These are phyloP conservation scores for Podila horticola DNA, from an alignment of 192 early-diverging fungal genomes.

Conservation along the genomic window DNA sequence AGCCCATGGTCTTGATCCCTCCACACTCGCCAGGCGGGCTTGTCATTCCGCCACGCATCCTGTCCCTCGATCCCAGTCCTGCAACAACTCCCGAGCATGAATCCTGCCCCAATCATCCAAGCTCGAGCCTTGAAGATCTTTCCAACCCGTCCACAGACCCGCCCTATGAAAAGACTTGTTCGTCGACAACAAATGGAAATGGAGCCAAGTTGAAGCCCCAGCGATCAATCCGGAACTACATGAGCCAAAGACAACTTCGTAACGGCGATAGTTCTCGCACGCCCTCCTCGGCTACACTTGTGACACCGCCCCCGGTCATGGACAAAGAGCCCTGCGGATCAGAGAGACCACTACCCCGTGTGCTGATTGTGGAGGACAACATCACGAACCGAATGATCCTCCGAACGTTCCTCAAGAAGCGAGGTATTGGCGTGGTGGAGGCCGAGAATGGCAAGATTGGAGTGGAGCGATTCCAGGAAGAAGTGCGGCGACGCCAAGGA, in stretches of 20 bases:
- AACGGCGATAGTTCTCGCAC: background rate
- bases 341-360: constrained; percentile 14
- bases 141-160: background rate
- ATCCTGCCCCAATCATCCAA: constrained; percentile 1
- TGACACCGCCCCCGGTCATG: background rate
- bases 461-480: constrained; percentile 52
- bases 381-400: constrained; percentile 57
- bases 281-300: background rate
- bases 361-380: constrained; percentile 59
- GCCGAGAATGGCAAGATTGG: constrained; percentile 58
- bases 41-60: constrained; percentile 24
- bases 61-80: constrained; percentile 9
- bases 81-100: constrained; percentile 24
- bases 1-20: constrained; percentile 16
- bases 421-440: constrained; percentile 51
- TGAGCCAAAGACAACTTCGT: constrained; percentile 9
- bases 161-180: background rate
- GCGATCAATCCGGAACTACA: constrained; percentile 23
- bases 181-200: background rate
- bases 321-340: too few species aligned
- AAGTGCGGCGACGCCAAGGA: constrained; percentile 23
- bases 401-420: constrained; percentile 53
- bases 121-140: background rate
- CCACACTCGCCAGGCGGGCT: constrained; percentile 45
- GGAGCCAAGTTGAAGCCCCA: constrained; percentile 13